Base-by-base conservation (phyloP, 2,329 filamentous ascomycete genomes). In the Rhynchosporium graminicola region DNA sequence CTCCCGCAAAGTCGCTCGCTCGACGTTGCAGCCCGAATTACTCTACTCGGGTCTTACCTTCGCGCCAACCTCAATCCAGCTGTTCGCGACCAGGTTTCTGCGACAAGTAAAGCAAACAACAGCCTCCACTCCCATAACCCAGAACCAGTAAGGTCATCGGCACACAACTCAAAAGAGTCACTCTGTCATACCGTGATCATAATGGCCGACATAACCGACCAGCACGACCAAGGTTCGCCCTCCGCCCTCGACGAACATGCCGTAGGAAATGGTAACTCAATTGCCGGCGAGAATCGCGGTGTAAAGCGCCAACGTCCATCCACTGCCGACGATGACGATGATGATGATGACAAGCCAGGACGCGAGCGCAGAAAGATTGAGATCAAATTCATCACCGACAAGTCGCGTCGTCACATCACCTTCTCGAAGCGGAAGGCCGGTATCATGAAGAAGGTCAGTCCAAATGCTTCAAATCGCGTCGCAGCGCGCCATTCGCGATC, bases 341-440 rank as follows among this genome's bases (percentile, higher is more conserved):
- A 98, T 69, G 93, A 98, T 72, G 93, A 97, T 72, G 94, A 97
- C 78, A 98, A 98, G 87, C 92, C 92, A 67, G 92, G 92, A 75
- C 93, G 95, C 79, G 95, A 98, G 85, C 89, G 95, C 76, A 88
- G 95, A 81, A 99, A 99, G 89, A 99, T 99, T 74, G 95, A 99
- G 80, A 99, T 99, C 82, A 99, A 99, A 85, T 99, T 99, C 82
- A 99, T 99, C 79, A 94, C 93, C 79, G 95, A 99, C 81, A 99
- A 99, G 83, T 98, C 94, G 80, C 92, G 95, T 80, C 90, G 95
- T 67, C 95, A 99, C 82, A 99, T 98, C 77, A 98, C 95, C 74
- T 98, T 99, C 79, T 98, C 94, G 72, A 99, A 99, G 87, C 92
- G 95, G 78, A 99, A 99, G 83, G 95, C 95, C 61, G 95, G 95